Percentiles rank a stretch among this genome's conserved stretches.
These are phyloP conservation scores for Blastomyces gilchristii DNA, from an alignment of 2,329 filamentous ascomycete species.

Conservation along the genomic window DNA sequence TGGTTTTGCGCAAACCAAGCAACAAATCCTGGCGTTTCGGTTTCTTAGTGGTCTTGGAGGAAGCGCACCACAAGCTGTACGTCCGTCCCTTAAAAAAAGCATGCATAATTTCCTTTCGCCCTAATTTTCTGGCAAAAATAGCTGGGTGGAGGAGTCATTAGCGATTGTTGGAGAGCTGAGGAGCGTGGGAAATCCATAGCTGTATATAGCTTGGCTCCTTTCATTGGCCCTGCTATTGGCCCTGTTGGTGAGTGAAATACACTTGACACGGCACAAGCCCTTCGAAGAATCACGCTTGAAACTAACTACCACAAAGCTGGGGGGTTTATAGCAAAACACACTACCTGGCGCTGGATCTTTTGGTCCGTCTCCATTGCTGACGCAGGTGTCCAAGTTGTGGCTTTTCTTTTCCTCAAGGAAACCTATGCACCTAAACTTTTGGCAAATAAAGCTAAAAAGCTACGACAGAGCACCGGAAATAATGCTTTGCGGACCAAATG, in stretches of 20 bases:
- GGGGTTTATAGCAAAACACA: constrained; percentile 53
- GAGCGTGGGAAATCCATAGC: constrained; percentile 53
- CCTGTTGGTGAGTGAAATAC: constrained; percentile 38
- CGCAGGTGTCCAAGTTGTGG: constrained; percentile 50
- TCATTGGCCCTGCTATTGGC: constrained; percentile 56
- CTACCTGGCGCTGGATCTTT: constrained; percentile 65
- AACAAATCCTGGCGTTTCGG: constrained; percentile 48
- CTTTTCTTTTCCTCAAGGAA: constrained; percentile 53
- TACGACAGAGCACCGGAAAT: constrained; percentile 28
- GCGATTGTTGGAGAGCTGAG: constrained; percentile 51
- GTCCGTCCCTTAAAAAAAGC: constrained; percentile 11
- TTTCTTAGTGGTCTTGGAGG: constrained; percentile 51
- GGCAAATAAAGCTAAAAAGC: constrained; percentile 45
- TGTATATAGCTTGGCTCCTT: constrained; percentile 53
- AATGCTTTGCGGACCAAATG: constrained; percentile 15
- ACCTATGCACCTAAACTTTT: constrained; percentile 58
- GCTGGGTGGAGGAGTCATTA: constrained; percentile 42
- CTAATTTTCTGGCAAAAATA: neutral
- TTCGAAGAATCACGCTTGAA: neutral
- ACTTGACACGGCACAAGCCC: neutral
- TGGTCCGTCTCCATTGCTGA: constrained; percentile 55
- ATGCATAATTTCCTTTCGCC: neutral
- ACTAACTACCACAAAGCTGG: constrained; percentile 33
- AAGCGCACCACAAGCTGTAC: constrained; percentile 44
- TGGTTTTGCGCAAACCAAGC: constrained; percentile 44